These are phyloP conservation scores for Entomortierella beljakovae DNA, from an alignment of 192 early-diverging fungal species.

Conservation along the genomic window DNA sequence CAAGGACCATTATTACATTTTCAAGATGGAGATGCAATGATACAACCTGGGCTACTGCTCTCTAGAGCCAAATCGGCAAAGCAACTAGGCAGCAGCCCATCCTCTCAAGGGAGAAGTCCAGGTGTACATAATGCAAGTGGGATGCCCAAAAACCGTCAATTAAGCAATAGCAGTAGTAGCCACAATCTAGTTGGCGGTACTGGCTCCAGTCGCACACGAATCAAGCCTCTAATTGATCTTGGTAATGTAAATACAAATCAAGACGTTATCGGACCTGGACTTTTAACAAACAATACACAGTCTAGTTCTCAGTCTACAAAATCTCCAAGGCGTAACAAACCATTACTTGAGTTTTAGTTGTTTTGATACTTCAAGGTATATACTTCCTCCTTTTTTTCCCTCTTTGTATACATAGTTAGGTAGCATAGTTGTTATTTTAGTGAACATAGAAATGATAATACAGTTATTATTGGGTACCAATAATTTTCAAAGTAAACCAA, in stretches of 20 bases:
- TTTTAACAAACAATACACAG: constrained; percentile 2
- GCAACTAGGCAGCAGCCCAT: not conserved
- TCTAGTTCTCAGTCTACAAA: constrained; percentile 2
- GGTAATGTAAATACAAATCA: constrained; percentile 30
- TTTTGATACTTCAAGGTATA: no score
- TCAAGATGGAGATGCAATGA: constrained; percentile 39
- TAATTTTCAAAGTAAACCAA: no score
- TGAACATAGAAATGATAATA: no score
- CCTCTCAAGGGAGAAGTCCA: not conserved
- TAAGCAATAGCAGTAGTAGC: not conserved
- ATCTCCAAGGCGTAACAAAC: constrained; percentile 36
- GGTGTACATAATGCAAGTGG: not conserved
- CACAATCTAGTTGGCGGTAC: not conserved
- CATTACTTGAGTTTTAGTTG: constrained; percentile 44
- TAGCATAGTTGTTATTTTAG: no score
- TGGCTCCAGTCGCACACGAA: not conserved
- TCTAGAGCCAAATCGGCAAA: constrained; percentile 30
- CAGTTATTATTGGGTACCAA: no score
- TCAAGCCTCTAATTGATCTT: constrained; percentile 35
- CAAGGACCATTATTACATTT: constrained; percentile 42
- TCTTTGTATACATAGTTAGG: no score
- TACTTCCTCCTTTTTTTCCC: no score
- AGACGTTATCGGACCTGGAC: constrained; percentile 37
- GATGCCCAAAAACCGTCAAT: constrained; percentile 8
- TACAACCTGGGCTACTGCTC: constrained; percentile 44